Evolutionary conservation across 2,329 filamentous ascomycete genomes (phyloP).

Genomic region (Anisogramma anomala): DNA sequence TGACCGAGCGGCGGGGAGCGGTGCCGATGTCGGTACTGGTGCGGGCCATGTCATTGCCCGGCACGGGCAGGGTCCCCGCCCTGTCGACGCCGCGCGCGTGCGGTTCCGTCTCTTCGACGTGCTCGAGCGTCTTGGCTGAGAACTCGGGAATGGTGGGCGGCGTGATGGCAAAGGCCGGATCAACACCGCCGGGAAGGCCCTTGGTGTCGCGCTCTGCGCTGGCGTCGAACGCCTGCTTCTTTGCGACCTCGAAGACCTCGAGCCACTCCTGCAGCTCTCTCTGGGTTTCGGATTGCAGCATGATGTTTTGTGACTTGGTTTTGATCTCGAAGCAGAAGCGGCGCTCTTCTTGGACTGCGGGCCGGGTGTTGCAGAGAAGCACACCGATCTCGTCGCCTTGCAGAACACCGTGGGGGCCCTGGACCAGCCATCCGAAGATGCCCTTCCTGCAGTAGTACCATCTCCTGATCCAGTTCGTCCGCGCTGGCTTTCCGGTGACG

Average conservation of each 20-base stretch:
- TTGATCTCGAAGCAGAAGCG: constrained; percentile 98
- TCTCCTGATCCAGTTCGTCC: constrained; percentile 77
- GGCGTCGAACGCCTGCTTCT: constrained; percentile 78
- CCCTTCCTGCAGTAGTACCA: constrained; percentile 97
- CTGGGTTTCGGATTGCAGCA: constrained; percentile 90
- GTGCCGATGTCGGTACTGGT: constrained; percentile 58
- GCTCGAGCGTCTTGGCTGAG: constrained; percentile 56
- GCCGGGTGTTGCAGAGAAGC: constrained; percentile 81
- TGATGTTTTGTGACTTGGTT: constrained; percentile 82
- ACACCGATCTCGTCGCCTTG: constrained; percentile 96
- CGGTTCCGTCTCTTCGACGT: constrained; percentile 25
- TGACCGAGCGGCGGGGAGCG: constrained; percentile 44
- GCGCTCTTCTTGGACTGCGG: constrained; percentile 82
- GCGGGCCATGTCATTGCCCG: constrained; percentile 49
- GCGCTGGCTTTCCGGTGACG: constrained; percentile 74
- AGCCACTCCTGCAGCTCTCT: constrained; percentile 90
- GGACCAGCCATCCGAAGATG: constrained; percentile 89
- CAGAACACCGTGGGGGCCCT: constrained; percentile 74
- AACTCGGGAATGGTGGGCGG: constrained; percentile 83
- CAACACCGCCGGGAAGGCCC: constrained; percentile 37
- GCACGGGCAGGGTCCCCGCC: constrained; percentile 52
- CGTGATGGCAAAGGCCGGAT: constrained; percentile 84
- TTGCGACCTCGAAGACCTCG: constrained; percentile 82
- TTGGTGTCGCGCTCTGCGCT: constrained; percentile 42
- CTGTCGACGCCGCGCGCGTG: constrained; percentile 36